Percentiles rank a stretch among this genome's conserved stretches.
Conservation (phyloP, 2,329 filamentous ascomycete species). For the Onygena corvina region DNA sequence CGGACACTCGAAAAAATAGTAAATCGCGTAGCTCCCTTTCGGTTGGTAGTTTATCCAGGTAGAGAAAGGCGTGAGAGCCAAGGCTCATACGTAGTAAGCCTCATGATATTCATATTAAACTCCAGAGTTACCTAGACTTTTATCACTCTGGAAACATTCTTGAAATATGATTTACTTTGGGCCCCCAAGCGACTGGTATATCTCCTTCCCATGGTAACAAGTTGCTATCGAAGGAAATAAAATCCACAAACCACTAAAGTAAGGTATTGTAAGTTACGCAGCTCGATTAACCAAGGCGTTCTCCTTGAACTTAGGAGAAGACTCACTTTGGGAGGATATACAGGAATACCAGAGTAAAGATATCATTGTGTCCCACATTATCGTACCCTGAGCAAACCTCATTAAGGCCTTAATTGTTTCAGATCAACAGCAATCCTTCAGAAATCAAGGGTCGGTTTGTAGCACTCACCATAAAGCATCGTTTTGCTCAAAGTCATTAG, state of each 20-base stretch:
- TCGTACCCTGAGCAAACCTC: conserved; percentile 50
- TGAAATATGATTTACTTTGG: no score
- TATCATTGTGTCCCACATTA: conserved; percentile 51
- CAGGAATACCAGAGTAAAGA: conserved; percentile 41
- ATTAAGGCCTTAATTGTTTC: conserved; percentile 40
- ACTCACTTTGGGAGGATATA: conserved; percentile 58
- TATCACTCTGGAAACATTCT: background rate
- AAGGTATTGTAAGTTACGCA: conserved; percentile 9
- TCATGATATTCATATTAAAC: no score
- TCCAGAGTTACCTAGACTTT: background rate
- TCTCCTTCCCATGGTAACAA: conserved; percentile 49
- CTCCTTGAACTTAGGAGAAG: background rate
- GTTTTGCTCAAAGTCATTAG: conserved; percentile 59
- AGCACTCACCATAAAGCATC: conserved; percentile 49
- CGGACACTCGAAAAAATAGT: no score
- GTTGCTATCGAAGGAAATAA: conserved; percentile 51
- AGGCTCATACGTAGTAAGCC: no score
- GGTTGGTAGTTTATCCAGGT: no score
- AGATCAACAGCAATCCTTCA: background rate
- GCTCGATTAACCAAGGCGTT: background rate
- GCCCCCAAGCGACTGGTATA: conserved; percentile 45
- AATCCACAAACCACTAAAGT: conserved; percentile 49
- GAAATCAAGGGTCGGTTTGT: background rate
- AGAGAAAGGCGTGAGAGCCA: no score
- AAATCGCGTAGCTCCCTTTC: no score